Evolutionary conservation across 495 filamentous ascomycete genomes (phyloP), one percentile per base, ranked within the genome.

Genomic region (Letharia columbiana): DNA sequence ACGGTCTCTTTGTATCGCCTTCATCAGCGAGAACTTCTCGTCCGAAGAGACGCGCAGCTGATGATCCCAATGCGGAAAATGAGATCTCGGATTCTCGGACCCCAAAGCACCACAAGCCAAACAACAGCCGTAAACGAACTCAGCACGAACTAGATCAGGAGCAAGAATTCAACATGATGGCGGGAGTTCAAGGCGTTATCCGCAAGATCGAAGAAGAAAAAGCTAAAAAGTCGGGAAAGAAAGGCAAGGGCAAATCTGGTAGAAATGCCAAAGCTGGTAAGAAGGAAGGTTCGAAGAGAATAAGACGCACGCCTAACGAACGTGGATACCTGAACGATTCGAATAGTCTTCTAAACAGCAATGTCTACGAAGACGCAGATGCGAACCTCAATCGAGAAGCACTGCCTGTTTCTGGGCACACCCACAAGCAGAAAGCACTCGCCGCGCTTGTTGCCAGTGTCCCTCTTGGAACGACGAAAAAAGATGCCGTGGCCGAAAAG

Each of bases 361-460:
- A 72, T 35, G 41, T 72, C 13, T 72, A 61, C 41, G 61, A 67
- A 7, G 68, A 70, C 13, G 37, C 68, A 5, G 66, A 67, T 33
- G 41, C 56, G 2, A 70, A 69, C 18, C 12, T 66, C 20, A 37
- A 63, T 8, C 62, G 35, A 18, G n/a, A 50, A 3, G 47, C 56
- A 0, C 18, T 68, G 20, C 64, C 68, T 1, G 35, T 45, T 1
- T 15, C 23, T 28, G 23, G 23, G 23, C 23, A 28, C 23, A 28
- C 23, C 58, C 17, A 45, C n/a, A 0, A 31, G 18, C 0, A 69
- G 47, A 4, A 72, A 72, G 65, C 39, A 57, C 23, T 28, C 23
- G 23, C 23, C 23, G 23, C 50, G 2, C 28, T 72, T 20, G 18
- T 72, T 17, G 64, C 63, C 4, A 60, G 37, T 37, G 18, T 72